These are phyloP conservation scores for Lagenaria siceraria DNA, from an alignment of 306 rosid species.

Conservation along the genomic window DNA sequence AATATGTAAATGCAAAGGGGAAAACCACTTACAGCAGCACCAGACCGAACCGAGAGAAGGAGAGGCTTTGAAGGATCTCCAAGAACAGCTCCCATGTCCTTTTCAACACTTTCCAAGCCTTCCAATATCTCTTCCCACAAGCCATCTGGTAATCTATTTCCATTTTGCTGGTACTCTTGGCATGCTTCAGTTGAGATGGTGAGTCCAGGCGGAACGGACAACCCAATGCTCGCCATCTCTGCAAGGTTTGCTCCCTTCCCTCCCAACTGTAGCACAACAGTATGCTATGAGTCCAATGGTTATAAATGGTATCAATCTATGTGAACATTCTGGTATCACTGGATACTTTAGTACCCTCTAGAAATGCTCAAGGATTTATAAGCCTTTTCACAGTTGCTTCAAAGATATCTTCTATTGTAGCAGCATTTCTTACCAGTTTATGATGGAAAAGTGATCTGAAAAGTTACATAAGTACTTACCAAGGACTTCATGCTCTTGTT, in stretches of 20 bases:
- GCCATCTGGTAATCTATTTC: constrained; percentile 41
- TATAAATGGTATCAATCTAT: background rate
- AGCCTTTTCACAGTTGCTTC: background rate
- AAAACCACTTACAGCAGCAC: constrained; percentile 62
- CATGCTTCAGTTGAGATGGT: constrained; percentile 96
- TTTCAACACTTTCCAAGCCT: constrained; percentile 52
- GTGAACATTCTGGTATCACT: background rate
- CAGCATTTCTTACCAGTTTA: background rate
- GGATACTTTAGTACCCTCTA: background rate
- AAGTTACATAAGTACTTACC: constrained; percentile 35
- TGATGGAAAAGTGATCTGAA: background rate
- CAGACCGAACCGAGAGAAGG: constrained; percentile 85
- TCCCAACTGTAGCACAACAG: constrained; percentile 45
- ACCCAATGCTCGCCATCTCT: constrained; percentile 92
- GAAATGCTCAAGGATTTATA: background rate
- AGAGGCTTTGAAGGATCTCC: constrained; percentile 85
- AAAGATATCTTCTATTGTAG: background rate
- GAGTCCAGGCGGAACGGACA: constrained; percentile 90
- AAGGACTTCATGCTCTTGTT: constrained; percentile 85
- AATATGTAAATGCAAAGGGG: background rate
- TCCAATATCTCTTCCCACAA: constrained; percentile 79
- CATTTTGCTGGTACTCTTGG: constrained; percentile 73
- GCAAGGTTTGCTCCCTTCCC: constrained; percentile 98
- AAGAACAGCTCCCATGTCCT: constrained; percentile 61
- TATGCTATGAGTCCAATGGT: background rate